Conservation (phyloP, 208 protist species). For the Acanthamoeba culbertsoni region DNA sequence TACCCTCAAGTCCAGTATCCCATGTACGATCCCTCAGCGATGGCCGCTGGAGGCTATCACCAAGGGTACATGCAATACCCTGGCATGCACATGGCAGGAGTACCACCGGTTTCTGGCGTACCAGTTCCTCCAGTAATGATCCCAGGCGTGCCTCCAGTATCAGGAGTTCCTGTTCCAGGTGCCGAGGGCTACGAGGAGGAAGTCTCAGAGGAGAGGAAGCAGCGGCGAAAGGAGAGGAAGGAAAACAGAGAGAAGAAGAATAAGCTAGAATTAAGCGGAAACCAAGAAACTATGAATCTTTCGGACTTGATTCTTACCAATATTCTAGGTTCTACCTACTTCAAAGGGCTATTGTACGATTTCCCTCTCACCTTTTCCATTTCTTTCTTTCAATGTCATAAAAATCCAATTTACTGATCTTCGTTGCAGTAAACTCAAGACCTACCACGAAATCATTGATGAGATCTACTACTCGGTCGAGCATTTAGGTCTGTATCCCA, state of each 20-base stretch:
- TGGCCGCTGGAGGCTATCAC: neutral
- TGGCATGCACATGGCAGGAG: neutral
- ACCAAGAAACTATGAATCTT: conserved; percentile 71
- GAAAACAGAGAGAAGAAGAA: neutral
- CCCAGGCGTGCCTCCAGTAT: conserved; percentile 28
- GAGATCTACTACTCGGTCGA: conserved; percentile 71
- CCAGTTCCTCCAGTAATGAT: conserved; percentile 22
- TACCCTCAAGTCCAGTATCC: neutral
- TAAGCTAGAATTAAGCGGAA: conserved; percentile 62
- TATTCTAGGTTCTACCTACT: conserved; percentile 70
- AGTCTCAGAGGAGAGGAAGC: conserved; percentile 24
- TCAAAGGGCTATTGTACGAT: conserved; percentile 72
- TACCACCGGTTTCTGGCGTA: neutral
- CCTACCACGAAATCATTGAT: conserved; percentile 68
- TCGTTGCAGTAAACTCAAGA: conserved; percentile 30
- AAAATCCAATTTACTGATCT: neutral
- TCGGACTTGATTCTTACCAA: conserved; percentile 59
- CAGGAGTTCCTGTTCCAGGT: neutral
- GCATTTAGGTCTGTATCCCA: conserved; percentile 68
- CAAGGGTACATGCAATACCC: conserved; percentile 2
- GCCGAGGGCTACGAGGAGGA: neutral
- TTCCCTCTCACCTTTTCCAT: too few species aligned
- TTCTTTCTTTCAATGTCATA: neutral
- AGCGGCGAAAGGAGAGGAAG: conserved; percentile 10
- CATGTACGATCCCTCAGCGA: neutral